Percentiles rank a stretch among this genome's conserved stretches.
Evolutionary conservation across 805 yeast species (phyloP).

Genomic region (Yarrowia sp.): DNA sequence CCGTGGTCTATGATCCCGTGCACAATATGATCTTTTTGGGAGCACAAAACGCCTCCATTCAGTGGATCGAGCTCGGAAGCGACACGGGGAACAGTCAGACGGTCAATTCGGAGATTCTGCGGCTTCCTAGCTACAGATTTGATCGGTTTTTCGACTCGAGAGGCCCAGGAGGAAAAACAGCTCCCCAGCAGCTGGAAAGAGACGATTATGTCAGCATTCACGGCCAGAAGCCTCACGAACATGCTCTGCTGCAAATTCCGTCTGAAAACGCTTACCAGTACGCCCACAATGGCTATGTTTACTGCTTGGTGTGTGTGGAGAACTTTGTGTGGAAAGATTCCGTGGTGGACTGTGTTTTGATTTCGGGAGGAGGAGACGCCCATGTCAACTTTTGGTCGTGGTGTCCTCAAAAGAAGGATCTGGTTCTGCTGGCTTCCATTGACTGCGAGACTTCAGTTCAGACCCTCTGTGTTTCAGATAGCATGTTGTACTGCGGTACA

Average conservation of each 20-base stretch:
- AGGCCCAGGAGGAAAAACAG: constrained; percentile 68
- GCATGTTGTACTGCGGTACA: constrained; percentile 80
- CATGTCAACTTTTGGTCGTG: constrained; percentile 74
- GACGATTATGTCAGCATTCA: constrained; percentile 20
- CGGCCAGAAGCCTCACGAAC: constrained; percentile 28
- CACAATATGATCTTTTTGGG: constrained; percentile 72
- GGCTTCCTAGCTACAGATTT: constrained; percentile 62
- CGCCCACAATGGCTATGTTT: constrained; percentile 91
- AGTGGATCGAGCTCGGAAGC: constrained; percentile 55
- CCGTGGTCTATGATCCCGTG: constrained; percentile 64
- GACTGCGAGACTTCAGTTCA: constrained; percentile 69
- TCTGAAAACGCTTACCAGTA: constrained; percentile 62
- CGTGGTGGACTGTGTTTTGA: constrained; percentile 36
- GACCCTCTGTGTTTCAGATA: constrained; percentile 57
- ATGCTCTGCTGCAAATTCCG: constrained; percentile 48
- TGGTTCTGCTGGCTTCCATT: constrained; percentile 39
- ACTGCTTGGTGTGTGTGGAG: constrained; percentile 35
- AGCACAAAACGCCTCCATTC: constrained; percentile 84
- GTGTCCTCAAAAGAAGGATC: constrained; percentile 27
- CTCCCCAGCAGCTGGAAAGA: constrained; percentile 35
- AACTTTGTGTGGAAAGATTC: constrained; percentile 18
- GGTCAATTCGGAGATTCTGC: constrained; percentile 28
- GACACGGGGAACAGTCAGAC: constrained; percentile 33
- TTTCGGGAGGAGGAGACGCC: constrained; percentile 92
- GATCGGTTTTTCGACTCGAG: constrained; percentile 85